These are phyloP conservation scores for Boletus mariae DNA, from an alignment of 1,284 basidiomycete genomes.

Conservation along the genomic window DNA sequence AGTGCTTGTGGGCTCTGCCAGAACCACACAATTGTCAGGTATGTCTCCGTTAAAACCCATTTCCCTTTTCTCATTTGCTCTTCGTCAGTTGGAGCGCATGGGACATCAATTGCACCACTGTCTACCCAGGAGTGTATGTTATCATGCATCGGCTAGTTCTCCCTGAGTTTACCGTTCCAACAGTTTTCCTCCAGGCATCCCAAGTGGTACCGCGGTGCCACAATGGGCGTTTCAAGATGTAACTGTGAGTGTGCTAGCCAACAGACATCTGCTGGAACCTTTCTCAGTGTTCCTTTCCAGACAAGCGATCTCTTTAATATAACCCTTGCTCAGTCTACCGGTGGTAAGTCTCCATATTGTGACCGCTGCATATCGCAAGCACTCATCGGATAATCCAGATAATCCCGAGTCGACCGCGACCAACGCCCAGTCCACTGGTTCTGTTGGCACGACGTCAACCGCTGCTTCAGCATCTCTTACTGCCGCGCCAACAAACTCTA, in stretches of 20 bases:
- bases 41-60: not conserved
- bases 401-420: conserved; percentile 28
- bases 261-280: not conserved
- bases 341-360: conserved; percentile 19
- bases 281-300: conserved; percentile 14
- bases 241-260: conserved; percentile 17
- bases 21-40: conserved; percentile 19
- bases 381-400: conserved; percentile 18
- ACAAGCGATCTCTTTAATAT: conserved; percentile 16
- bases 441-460: not conserved
- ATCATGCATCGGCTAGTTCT: not conserved
- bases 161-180: conserved; percentile 3
- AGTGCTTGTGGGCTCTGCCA: conserved; percentile 37
- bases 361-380: no score
- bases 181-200: conserved; percentile 24
- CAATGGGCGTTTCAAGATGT: conserved; percentile 34
- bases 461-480: conserved; percentile 5
- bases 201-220: conserved; percentile 28
- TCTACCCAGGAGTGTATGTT: conserved; percentile 22
- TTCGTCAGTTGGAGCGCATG: conserved; percentile 30
- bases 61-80: not conserved
- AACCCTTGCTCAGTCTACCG: conserved; percentile 19
- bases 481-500: not conserved
- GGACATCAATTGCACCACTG: conserved; percentile 23
- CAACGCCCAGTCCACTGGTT: conserved; percentile 18